Conservation (phyloP, 129 eudicot genomes). For the Arctium lappa region DNA sequence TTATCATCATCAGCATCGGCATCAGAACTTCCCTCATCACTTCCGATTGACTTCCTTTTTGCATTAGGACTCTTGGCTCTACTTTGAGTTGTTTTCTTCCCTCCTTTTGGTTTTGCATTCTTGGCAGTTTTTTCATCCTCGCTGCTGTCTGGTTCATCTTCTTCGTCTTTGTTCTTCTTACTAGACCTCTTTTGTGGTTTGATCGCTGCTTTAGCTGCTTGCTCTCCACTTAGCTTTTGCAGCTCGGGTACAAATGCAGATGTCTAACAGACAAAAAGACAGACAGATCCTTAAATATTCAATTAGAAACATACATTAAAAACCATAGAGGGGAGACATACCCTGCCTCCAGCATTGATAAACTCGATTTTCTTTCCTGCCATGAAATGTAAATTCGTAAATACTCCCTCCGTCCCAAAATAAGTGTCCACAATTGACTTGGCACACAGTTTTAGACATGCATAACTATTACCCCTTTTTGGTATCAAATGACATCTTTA, state of each 20-base stretch:
- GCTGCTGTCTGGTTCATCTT: slow-evolving; percentile 38
- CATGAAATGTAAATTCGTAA: slow-evolving; percentile 12
- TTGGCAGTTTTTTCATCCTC: slow-evolving; percentile 34
- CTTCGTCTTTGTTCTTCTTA: slow-evolving; percentile 24
- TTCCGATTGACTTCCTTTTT: slow-evolving; percentile 35
- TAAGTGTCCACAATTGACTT: too few relatives aligned
- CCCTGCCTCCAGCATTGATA: slow-evolving; percentile 93
- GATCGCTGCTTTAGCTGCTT: slow-evolving; percentile 51
- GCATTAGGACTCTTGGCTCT: slow-evolving; percentile 43
- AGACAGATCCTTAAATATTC: not conserved
- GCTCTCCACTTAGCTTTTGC: slow-evolving; percentile 67
- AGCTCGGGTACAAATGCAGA: slow-evolving; percentile 87
- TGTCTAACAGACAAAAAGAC: slow-evolving; percentile 49
- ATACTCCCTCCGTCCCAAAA: too few relatives aligned
- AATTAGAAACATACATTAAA: not conserved
- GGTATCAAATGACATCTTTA: too few relatives aligned
- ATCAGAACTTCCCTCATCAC: not conserved
- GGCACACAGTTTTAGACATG: too few relatives aligned
- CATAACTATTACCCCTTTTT: too few relatives aligned
- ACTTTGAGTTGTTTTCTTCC: slow-evolving; percentile 34
- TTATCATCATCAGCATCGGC: slow-evolving; percentile 19
- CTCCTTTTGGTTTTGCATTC: slow-evolving; percentile 37
- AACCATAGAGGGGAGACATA: slow-evolving; percentile 34
- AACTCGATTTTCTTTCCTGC: slow-evolving; percentile 89
- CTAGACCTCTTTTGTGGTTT: slow-evolving; percentile 34